Conservation (phyloP, 2,329 filamentous ascomycete genomes). For the Nothopassalora personata region DNA sequence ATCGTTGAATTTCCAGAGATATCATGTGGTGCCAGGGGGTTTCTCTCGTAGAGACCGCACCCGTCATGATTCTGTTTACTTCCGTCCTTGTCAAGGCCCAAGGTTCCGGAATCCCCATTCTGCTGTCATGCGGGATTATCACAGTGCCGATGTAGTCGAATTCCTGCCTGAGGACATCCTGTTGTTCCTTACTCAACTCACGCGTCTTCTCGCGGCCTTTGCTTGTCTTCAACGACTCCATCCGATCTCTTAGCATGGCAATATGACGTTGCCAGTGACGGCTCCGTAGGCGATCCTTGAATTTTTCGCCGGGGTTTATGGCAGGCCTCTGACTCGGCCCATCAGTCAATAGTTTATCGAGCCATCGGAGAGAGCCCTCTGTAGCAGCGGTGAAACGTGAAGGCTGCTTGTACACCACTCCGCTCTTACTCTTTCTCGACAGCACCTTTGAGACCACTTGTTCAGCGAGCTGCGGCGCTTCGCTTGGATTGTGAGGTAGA, state of each 20-base stretch:
- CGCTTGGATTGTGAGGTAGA: neutral
- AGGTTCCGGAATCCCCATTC: neutral
- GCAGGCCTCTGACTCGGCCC: neutral
- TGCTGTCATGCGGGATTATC: neutral
- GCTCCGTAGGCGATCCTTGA: neutral
- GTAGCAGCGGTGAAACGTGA: neutral
- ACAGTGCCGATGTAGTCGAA: neutral
- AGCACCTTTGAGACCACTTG: neutral
- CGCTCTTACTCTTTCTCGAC: no score
- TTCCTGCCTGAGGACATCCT: neutral
- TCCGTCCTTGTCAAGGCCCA: constrained; percentile 3
- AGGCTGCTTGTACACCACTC: no score
- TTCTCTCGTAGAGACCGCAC: neutral
- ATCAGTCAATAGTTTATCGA: neutral
- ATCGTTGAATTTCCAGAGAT: constrained; percentile 42
- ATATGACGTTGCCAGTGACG: neutral
- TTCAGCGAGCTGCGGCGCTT: neutral
- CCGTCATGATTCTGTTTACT: neutral
- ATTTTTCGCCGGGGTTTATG: no score
- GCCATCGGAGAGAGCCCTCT: neutral
- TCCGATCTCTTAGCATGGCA: neutral
- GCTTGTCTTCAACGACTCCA: neutral
- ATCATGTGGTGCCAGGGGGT: constrained; percentile 6
- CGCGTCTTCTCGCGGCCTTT: neutral
- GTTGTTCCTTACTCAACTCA: neutral